phyloP scores from a whole-genome alignment of 202 grass and related monocot species.

The Musa balbisiana region DNA sequence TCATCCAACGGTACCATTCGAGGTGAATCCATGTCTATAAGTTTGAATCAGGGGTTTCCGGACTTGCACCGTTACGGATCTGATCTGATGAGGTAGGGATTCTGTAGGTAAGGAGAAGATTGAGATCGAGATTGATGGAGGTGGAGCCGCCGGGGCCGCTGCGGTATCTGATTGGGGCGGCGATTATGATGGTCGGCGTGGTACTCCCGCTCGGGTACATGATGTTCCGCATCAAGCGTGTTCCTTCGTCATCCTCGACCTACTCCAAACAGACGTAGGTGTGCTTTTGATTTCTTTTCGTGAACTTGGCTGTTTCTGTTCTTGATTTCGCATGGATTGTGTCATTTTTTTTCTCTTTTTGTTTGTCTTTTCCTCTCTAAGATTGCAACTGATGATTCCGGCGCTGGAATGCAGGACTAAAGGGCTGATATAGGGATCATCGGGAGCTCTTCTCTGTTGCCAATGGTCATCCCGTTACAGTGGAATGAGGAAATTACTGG shows the following conservation, averaged over 20 bases:
- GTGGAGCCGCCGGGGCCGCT: constrained; percentile 65
- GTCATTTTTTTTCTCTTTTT: not conserved
- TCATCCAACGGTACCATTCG: too few relatives aligned
- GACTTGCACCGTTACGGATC: not conserved
- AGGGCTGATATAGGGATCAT: constrained; percentile 23
- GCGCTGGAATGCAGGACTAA: constrained; percentile 32
- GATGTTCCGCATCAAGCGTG: constrained; percentile 97
- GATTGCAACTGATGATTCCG: not conserved
- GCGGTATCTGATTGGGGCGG: constrained; percentile 75
- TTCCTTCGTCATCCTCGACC: constrained; percentile 45
- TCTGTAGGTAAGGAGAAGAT: not conserved
- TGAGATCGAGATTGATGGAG: constrained; percentile 31
- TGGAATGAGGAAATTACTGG: not conserved
- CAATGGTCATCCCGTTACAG: not conserved
- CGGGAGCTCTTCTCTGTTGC: not conserved
- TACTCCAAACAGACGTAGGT: constrained; percentile 99
- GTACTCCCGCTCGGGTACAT: constrained; percentile 94
- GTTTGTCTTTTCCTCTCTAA: not conserved
- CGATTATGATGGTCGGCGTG: constrained; percentile 94
- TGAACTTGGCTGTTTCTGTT: not conserved
- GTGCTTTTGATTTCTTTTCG: constrained; percentile 32
- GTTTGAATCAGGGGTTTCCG: too few relatives aligned
- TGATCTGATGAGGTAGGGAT: constrained; percentile 1
- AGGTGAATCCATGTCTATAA: too few relatives aligned
- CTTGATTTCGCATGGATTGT: not conserved